Percentiles rank a stretch among this genome's conserved stretches.
Evolutionary conservation across 2,329 filamentous ascomycete genomes (phyloP).

Genomic region (Macroventuria anomochaeta): DNA sequence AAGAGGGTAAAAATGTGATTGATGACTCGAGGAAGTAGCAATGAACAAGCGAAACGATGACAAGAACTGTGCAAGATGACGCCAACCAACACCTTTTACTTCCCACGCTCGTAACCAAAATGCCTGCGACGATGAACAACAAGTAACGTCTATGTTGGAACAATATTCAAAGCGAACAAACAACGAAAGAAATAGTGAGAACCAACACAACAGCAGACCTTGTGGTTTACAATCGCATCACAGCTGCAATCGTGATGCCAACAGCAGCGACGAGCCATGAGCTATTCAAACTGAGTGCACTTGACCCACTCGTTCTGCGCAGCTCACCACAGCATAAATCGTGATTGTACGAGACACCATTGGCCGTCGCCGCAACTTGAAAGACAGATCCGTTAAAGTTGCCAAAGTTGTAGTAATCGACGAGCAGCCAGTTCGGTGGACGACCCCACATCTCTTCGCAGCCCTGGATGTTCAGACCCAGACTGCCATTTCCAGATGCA

Average conservation of each 20-base stretch:
- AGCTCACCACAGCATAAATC: constrained; percentile 32
- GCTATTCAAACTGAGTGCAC: not conserved
- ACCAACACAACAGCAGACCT: not conserved
- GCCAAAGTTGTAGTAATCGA: constrained; percentile 48
- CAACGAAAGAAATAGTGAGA: not conserved
- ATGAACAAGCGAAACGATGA: not conserved
- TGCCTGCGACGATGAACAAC: not conserved
- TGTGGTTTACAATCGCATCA: not conserved
- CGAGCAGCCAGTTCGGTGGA: constrained; percentile 46
- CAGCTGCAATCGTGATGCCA: not conserved
- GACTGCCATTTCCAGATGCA: constrained; percentile 34
- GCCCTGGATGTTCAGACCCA: constrained; percentile 35
- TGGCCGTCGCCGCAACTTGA: constrained; percentile 56
- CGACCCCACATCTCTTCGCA: constrained; percentile 41
- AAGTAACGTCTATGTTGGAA: not conserved
- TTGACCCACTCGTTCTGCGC: not conserved
- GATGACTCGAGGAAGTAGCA: not conserved
- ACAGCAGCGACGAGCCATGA: constrained; percentile 4
- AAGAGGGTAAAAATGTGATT: not conserved
- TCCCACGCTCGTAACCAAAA: not conserved
- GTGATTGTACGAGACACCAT: constrained; percentile 48
- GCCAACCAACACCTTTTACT: constrained; percentile 4
- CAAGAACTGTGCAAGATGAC: not conserved
- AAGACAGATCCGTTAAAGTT: constrained; percentile 46
- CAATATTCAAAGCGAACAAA: not conserved